Conservation (phyloP, 768 basidiomycete species). For the Paxillus ammoniavirescens region DNA sequence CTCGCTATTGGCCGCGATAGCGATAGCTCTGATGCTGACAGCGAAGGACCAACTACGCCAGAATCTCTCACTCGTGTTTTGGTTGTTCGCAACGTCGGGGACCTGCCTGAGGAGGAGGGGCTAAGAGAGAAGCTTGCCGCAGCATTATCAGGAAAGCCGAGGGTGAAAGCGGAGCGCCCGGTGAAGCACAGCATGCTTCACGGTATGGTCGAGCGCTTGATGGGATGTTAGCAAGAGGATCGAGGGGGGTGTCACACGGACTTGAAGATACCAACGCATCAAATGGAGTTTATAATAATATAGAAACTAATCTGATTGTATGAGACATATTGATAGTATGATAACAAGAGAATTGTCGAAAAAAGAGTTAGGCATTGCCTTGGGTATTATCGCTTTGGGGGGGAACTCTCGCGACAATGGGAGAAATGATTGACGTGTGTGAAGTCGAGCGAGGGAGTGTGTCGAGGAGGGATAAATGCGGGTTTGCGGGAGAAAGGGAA, state of each 20-base stretch:
- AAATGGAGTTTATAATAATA: neutral
- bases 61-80: slow-evolving; percentile 39
- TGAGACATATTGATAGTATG: neutral
- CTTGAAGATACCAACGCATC: neutral
- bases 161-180: neutral
- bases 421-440: slow-evolving; percentile 2
- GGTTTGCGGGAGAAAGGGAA: neutral
- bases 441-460: slow-evolving; percentile 1
- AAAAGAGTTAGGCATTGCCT: neutral
- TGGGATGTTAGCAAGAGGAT: neutral
- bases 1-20: neutral
- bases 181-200: neutral
- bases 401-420: neutral
- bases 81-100: slow-evolving; percentile 41
- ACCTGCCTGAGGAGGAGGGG: slow-evolving; percentile 38
- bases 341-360: neutral
- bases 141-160: neutral
- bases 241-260: neutral
- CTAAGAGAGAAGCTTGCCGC: neutral
- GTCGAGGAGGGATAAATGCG: neutral
- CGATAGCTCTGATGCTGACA: slow-evolving; percentile 17
- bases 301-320: neutral
- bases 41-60: slow-evolving; percentile 50
- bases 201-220: neutral
- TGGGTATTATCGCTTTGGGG: neutral